Evolutionary conservation across 768 basidiomycete genomes (phyloP), one percentile per base, ranked within the genome.

Genomic region (Pulveroboletus sp.): DNA sequence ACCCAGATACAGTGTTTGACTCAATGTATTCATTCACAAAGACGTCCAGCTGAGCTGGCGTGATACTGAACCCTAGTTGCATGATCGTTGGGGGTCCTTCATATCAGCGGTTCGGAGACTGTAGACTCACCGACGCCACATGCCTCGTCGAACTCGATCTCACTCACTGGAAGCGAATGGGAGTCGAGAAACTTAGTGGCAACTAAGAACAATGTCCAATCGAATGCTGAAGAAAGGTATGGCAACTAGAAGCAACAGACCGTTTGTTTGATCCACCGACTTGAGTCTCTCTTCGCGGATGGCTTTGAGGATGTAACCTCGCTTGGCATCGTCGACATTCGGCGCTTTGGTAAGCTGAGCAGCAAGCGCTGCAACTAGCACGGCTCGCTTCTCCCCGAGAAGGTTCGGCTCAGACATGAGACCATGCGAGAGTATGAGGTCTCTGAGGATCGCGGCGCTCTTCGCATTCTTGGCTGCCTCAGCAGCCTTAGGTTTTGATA

Each of bases 381-480:
- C 76, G 0, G 85, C 87, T 51, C 81, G 81, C 71, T 90, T 92
- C 67, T 93, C 93, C 40, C 86, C 85, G 6, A 89, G 72, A n/a
- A 67, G 70, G 17, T 60, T 60, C 2, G 61, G 56, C 18, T 43
- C 39, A 15, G 67, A 68, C 33, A 71, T 63, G 15, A 82, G 71
- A 8, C 72, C 65, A 60, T 83, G 73, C 43, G 69, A 71, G 43
- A 82, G 78, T 52, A 93, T 83, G 44, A 94, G 77, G 21, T 78
- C 78, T 59, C 80, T 82, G 49, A 94, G 76, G 17, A 83, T 71
- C 4, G 76, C 65, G 6, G 90, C 86, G 61, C 80, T 81, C 73
- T 91, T 95, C 4, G 85, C 73, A 51, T 78, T 86, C 65, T 92
- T 89, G 32, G 83, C 81, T 5, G 89, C 86, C 60, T 96, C 92